These are phyloP conservation scores for Termitomyces sp. DNA, from an alignment of 768 basidiomycete genomes.

Conservation along the genomic window DNA sequence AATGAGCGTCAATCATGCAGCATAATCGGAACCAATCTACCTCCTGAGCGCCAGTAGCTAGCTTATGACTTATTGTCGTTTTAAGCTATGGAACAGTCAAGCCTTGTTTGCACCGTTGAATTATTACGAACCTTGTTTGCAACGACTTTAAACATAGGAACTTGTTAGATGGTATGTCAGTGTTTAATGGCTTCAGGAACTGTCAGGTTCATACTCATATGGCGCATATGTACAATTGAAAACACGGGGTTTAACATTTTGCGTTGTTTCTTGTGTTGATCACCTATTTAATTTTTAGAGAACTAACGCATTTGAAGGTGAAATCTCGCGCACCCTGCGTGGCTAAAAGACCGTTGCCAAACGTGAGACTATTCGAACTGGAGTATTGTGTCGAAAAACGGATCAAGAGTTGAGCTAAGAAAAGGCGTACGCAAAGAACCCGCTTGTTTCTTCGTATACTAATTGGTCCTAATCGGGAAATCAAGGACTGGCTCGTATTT, in stretches of 20 bases:
- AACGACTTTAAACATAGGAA: conserved; percentile 15
- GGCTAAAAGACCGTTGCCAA: conserved; percentile 11
- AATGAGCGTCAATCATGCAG: not conserved
- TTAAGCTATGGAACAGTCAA: not conserved
- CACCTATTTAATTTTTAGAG: not conserved
- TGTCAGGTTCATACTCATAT: conserved; percentile 8
- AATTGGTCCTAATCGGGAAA: conserved; percentile 8
- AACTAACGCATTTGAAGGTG: too few relatives aligned
- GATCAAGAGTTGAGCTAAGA: too few relatives aligned
- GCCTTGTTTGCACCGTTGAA: not conserved
- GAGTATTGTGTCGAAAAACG: not conserved
- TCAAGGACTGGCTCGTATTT: not conserved
- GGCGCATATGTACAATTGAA: conserved; percentile 15
- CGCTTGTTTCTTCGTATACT: conserved; percentile 12
- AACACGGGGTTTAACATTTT: conserved; percentile 18
- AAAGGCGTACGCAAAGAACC: conserved; percentile 9
- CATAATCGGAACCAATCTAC: not conserved
- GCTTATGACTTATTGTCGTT: not conserved
- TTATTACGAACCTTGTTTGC: conserved; percentile 12
- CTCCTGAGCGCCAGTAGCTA: conserved; percentile 10
- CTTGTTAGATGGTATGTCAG: conserved; percentile 2
- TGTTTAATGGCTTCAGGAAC: not conserved
- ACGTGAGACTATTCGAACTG: conserved; percentile 4
- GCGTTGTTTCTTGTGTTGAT: conserved; percentile 12
- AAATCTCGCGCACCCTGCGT: conserved; percentile 8